Percentiles rank a stretch among this genome's conserved stretches.
Conservation (phyloP, 225 moss, liverwort and hornwort genomes). For the Pseudisothecium myosuroides region DNA sequence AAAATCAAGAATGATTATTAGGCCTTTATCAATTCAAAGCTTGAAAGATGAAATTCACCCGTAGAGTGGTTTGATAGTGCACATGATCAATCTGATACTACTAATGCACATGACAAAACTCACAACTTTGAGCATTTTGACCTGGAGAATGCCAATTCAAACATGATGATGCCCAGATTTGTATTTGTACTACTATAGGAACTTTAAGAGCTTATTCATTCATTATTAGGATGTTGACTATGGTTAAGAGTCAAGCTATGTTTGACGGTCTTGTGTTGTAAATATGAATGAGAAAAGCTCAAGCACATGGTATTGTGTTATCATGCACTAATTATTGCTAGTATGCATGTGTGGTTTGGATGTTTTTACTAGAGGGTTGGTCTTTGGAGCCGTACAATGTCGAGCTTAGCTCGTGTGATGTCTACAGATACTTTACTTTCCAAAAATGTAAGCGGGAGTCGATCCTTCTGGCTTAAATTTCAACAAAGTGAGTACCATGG, state of each 20-base stretch:
- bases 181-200: fast-evolving
- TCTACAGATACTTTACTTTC: background rate
- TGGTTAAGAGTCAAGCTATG: background rate
- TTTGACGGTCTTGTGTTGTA: background rate
- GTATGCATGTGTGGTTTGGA: fast-evolving
- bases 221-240: background rate
- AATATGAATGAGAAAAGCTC: background rate
- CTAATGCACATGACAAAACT: background rate
- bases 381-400: background rate
- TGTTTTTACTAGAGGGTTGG: background rate
- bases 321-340: background rate
- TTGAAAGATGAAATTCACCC: background rate
- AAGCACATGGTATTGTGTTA: background rate
- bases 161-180: background rate
- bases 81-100: background rate
- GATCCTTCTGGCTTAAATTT: background rate
- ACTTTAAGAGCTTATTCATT: background rate
- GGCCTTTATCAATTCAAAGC: background rate
- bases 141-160: background rate
- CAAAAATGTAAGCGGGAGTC: background rate
- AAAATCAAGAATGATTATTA: background rate
- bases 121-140: background rate
- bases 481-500: background rate
- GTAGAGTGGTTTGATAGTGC: background rate
- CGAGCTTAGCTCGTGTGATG: background rate